Evolutionary conservation across 331 rosid genomes (phyloP), one percentile per base, ranked within the genome.

Genomic region (Dryas integrifolia): DNA sequence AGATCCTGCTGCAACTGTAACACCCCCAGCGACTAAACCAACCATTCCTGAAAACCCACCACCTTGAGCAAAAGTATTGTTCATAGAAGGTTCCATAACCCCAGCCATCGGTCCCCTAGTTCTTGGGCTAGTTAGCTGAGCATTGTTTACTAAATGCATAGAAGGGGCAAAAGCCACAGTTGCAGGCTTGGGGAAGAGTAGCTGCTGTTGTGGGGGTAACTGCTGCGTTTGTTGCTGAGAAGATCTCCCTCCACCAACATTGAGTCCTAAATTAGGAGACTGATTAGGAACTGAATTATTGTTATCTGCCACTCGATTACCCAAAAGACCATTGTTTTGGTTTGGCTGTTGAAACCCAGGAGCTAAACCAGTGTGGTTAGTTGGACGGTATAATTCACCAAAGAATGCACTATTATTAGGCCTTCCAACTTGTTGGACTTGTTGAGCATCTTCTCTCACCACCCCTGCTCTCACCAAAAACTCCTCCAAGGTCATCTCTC

Each of bases 401-500:
- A 61, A 89, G 84, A 89, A 89, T 39, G 77, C 91, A 65, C 60
- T 16, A 74, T 76, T 80, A 58, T 72, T 72, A 18, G 87, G 89
- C 79, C 77, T 82, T 76, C 70, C 92, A 58, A 70, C 65, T 73
- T 70, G 86, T 26, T 26, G 35, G 35, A 26, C 35, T 57, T 72
- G 84, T 16, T 62, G 85, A 62, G 82, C 24, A 38, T 95, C 97
- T 76, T 95, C 98, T 88, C 90, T 92, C 46, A 85, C 97, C 56
- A 87, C 90, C 18, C 98, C 98, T 55, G 97, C 97, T 83, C 87
- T 92, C 5, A 79, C 82, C 84, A 95, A 70, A 76, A 95, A 95
- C 69, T 95, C 97, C 75, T 95, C 98, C 73, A 95, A 79, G n/a
- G 98, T 95, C 55, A 95, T 81, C 87, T 95, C 98, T 50, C 97